phyloP scores from a whole-genome alignment of 1,284 basidiomycete species.

The Cutaneotrichosporon mucoides region DNA sequence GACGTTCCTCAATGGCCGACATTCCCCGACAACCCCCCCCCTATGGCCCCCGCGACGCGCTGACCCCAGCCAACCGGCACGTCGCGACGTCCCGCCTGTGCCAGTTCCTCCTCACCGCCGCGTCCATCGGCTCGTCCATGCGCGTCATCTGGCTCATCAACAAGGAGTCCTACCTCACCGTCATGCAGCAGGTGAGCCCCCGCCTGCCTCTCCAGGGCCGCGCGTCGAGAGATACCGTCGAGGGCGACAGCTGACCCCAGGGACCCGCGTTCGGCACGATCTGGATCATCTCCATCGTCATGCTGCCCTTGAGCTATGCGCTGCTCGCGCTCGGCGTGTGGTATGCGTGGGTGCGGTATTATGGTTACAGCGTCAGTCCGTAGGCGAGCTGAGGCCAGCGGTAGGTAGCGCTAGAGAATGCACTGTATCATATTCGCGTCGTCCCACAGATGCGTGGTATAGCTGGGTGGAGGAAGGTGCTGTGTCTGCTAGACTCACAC shows the following conservation, averaged over 20 bases:
- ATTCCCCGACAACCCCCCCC: no score
- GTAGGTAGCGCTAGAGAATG: background rate
- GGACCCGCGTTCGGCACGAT: constrained; percentile 46
- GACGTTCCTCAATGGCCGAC: no score
- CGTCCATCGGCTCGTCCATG: constrained; percentile 32
- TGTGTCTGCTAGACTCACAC: no score
- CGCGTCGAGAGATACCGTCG: no score
- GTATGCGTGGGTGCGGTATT: background rate
- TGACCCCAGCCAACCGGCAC: constrained; percentile 1
- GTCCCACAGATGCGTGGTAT: background rate
- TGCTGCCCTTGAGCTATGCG: constrained; percentile 41
- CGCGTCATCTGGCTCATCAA: constrained; percentile 50
- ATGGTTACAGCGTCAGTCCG: constrained; percentile 1
- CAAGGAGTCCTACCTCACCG: constrained; percentile 37
- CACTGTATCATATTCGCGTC: background rate
- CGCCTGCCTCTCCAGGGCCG: background rate
- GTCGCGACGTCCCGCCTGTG: constrained; percentile 22
- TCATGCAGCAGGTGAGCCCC: constrained; percentile 39
- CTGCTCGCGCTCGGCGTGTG: constrained; percentile 28
- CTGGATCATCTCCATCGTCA: constrained; percentile 48
- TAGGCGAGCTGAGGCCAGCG: background rate
- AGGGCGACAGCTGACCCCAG: constrained; percentile 21
- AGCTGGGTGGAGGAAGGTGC: background rate
- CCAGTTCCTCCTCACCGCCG: constrained; percentile 28
- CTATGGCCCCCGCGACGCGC: background rate